Base-by-base conservation (phyloP, 208 protist genomes). In the Leishmania aethiopica region DNA sequence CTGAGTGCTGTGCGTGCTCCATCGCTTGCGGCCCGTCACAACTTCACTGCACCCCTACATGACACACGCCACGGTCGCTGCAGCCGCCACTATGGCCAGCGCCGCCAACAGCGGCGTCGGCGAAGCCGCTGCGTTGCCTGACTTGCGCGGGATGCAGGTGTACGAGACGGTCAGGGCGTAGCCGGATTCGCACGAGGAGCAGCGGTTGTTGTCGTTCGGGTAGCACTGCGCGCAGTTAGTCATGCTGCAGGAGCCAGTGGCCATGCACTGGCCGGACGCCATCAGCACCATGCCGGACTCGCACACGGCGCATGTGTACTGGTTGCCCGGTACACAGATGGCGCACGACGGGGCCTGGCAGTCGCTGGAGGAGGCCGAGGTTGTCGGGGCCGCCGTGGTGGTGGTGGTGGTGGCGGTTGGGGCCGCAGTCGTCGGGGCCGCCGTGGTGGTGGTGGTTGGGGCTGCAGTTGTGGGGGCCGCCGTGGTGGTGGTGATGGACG, bases 141-240 rank as follows among this genome's bases (percentile, higher is more conserved):
- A 40, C 7, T 42, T 49, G 49, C n/a, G 78, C 60, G 55, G 60
- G 66, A 75, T 66, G 75, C 81, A 84, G 70, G 64, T 66, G 75
- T 71, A 72, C 66, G 81, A 49, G 74, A 53, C 51, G 75, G 37
- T 80, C 76, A 84, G 53, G 67, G 57, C 40, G 59, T 73, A 80
- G 69, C 81, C 75, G 75, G 35, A 40, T 28, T 35, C 25, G 75
- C 81, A 84, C 37, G 66, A 66, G 75, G 74, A 72, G 76, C 81
- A 84, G 40, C 66, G 73, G 72, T 66, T 78, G 79, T 67, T 53
- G 79, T 83, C 79, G 47, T 17, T 47, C n/a, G 77, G 66, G 60
- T 60, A 55, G 81, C 76, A 80, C 75, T 84, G 75, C 55, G 49
- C 45, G 49, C 81, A 84, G 55, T 77, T 67, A 42, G 28, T 57